Percentiles rank a stretch among this genome's conserved stretches.
Evolutionary conservation across 1,284 basidiomycete genomes (phyloP).

Genomic region (Tilletia indica): DNA sequence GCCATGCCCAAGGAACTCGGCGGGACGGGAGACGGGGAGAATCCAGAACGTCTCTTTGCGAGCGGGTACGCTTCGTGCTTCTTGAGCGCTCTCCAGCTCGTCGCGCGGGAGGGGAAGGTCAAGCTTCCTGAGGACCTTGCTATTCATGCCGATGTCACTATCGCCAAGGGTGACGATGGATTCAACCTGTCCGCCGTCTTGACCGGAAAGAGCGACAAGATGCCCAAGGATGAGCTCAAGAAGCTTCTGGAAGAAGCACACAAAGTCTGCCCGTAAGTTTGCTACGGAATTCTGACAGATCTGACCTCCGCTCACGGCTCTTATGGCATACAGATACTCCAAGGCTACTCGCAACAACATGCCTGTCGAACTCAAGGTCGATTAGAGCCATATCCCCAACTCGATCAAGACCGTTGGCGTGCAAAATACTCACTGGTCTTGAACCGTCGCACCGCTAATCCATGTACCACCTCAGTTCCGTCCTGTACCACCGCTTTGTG

Average conservation of each 20-base stretch:
- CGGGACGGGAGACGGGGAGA: background rate
- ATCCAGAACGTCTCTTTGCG: slow-evolving; percentile 2
- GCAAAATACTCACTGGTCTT: background rate
- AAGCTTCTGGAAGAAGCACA: slow-evolving; percentile 10
- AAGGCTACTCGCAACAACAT: slow-evolving; percentile 14
- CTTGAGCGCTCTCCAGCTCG: slow-evolving; percentile 8
- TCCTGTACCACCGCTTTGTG: no score
- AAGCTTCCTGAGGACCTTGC: slow-evolving; percentile 1
- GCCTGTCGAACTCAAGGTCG: slow-evolving; percentile 8
- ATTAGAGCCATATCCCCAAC: background rate
- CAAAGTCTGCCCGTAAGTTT: slow-evolving; percentile 13
- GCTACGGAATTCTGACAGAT: background rate
- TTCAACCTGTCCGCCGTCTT: background rate
- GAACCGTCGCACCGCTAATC: background rate
- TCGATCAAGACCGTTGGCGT: background rate
- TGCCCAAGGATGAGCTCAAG: slow-evolving; percentile 1
- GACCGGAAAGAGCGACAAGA: slow-evolving; percentile 13
- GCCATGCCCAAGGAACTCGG: slow-evolving; percentile 12
- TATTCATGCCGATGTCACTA: slow-evolving; percentile 3
- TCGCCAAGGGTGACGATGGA: background rate
- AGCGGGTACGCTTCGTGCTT: slow-evolving; percentile 3
- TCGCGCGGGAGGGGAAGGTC: background rate
- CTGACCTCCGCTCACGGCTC: background rate
- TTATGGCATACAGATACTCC: background rate
- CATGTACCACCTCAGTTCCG: no score